These are phyloP conservation scores for Monosporozyma aerobia DNA, from an alignment of 805 yeast genomes.

Conservation along the genomic window DNA sequence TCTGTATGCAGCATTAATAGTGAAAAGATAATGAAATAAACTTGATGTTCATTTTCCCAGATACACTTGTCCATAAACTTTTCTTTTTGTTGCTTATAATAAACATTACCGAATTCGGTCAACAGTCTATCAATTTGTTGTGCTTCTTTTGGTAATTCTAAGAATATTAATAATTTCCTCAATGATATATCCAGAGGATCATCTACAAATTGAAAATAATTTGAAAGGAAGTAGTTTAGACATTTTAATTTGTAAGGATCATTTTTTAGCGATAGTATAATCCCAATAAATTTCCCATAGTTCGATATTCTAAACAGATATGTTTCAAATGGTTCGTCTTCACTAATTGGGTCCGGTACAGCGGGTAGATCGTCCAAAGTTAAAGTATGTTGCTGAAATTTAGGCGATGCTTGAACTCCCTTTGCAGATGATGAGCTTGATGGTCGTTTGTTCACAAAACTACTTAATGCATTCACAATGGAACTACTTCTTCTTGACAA, in stretches of 20 bases:
- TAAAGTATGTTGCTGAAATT: neutral
- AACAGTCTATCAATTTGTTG: conserved; percentile 69
- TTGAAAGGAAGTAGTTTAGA: conserved; percentile 20
- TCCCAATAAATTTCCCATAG: conserved; percentile 27
- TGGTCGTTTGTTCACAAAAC: conserved; percentile 29
- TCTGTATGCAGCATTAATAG: conserved; percentile 69
- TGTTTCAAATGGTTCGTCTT: conserved; percentile 21
- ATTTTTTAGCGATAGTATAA: conserved; percentile 24
- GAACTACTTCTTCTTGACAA: conserved; percentile 31
- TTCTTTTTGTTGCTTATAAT: conserved; percentile 30
- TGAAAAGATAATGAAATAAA: conserved; percentile 56
- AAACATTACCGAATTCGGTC: conserved; percentile 46
- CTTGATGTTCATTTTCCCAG: conserved; percentile 40
- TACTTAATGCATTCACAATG: conserved; percentile 32
- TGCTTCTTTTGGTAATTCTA: conserved; percentile 59
- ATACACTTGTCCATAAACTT: conserved; percentile 6
- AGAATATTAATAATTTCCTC: conserved; percentile 46
- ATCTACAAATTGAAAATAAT: conserved; percentile 39
- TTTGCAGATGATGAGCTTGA: conserved; percentile 9
- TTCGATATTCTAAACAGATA: conserved; percentile 25
- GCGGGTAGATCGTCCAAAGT: conserved; percentile 16
- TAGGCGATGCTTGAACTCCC: neutral
- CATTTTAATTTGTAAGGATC: conserved; percentile 23
- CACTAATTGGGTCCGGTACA: conserved; percentile 23
- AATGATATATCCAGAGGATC: conserved; percentile 61